Percentiles rank a stretch among this genome's conserved stretches.
Evolutionary conservation across 441 rosid species (phyloP).

Genomic region (Erysimum pusillum): DNA sequence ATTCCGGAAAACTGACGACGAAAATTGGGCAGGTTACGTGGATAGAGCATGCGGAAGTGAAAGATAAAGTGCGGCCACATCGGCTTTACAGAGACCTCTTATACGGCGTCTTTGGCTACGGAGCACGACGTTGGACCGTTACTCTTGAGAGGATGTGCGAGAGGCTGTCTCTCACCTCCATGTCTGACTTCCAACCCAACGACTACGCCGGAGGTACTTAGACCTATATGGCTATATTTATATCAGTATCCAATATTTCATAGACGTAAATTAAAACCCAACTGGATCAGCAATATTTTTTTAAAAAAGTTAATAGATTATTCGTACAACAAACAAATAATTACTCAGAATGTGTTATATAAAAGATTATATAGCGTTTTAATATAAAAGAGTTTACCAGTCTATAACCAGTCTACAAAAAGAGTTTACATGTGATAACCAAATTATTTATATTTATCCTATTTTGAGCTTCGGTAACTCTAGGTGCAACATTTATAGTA

Average conservation of each 20-base stretch:
- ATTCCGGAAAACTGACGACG: background rate
- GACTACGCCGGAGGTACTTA: constrained; percentile 58
- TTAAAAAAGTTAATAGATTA: background rate
- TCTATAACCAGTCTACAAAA: no score
- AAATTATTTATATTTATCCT: no score
- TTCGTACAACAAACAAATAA: background rate
- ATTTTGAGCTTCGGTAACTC: no score
- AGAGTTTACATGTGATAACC: no score
- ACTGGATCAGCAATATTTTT: background rate
- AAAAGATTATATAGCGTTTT: no score
- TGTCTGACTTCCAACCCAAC: background rate
- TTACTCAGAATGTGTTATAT: background rate
- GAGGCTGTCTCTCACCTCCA: constrained; percentile 52
- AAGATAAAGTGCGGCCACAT: constrained; percentile 54
- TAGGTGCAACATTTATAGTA: no score
- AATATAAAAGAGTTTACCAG: no score
- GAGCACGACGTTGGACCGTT: constrained; percentile 71
- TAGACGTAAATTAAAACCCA: background rate
- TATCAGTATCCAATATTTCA: background rate
- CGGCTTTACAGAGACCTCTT: constrained; percentile 58
- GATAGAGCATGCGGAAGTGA: constrained; percentile 84
- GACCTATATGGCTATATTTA: background rate
- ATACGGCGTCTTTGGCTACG: constrained; percentile 57
- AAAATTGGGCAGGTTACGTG: constrained; percentile 64
- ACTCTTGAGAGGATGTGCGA: constrained; percentile 72